Evolutionary conservation across 257 asterid genomes (phyloP), one percentile per base, ranked within the genome.

Genomic region (Petunia axillaris): DNA sequence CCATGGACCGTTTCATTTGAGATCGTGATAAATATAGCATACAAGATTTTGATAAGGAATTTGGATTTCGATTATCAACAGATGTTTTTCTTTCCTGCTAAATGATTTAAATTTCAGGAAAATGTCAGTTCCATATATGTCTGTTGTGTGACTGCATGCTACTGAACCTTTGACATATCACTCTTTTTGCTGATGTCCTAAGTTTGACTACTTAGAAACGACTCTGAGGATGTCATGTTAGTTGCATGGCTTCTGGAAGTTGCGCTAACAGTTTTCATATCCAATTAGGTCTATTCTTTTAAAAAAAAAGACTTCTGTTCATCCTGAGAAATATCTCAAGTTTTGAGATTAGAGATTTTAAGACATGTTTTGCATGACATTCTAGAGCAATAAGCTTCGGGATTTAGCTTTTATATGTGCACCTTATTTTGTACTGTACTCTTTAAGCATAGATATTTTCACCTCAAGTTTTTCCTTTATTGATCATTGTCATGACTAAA

Each of bases 21-120:
- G 57, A 68, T 68, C 8, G 6, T 68, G 40, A 44, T 68, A 40
- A n/a, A 44, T 44, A 68, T 68, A 68, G 76, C 54, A 68, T 68
- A 68, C 15, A 68, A 2, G 37, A 10, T 10, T 46, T 70, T 46
- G 25, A 9, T 9, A 70, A 25, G 77, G 1, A n/a, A 68, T 41
- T 68, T n/a, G 66, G 37, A 60, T 16, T 60, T 35, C 14, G 2
- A 1, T 60, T 8, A 35, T 60, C 40, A 59, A 59, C 39, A 7
- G 25, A 15, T 25, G 25, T 57, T 35, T 60, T 16, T 3, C 35
- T 8, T 60, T 3, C 13, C 14, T 60, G 40, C 5, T 55, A 14
- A 55, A 1, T 55, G 16, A 55, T 55, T 16, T 16, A 57, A 0
- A 63, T 4, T 62, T 60, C 4, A 63, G 8, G 44, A 36, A 4